A percentile compares a stretch with the other conserved stretches of the same genome.
These are phyloP conservation scores for Phytophthora hibernalis DNA, from an alignment of 352 stramenopile genomes.

Conservation along the genomic window DNA sequence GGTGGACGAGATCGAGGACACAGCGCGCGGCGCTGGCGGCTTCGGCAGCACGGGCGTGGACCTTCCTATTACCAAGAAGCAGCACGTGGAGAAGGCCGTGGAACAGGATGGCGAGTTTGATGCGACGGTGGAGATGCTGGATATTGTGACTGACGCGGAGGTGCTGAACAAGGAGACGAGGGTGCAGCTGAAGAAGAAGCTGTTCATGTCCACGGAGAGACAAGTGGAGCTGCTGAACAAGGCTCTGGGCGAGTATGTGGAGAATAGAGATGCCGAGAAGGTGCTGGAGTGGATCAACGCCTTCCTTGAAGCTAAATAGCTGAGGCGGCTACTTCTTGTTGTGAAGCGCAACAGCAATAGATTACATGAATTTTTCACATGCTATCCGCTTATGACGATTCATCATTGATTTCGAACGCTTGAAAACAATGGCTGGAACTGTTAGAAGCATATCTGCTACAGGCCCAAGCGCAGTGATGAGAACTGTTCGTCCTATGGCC, in stretches of 20 bases:
- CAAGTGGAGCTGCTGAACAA: slow-evolving; percentile 67
- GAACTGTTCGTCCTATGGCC: no score
- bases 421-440: no score
- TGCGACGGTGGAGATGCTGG: slow-evolving; percentile 49
- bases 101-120: slow-evolving; percentile 24
- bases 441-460: no score
- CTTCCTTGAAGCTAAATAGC: slow-evolving; percentile 51
- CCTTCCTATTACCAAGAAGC: slow-evolving; percentile 59
- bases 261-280: slow-evolving; percentile 47
- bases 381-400: neutral
- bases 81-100: slow-evolving; percentile 21
- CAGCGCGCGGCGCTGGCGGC: slow-evolving; percentile 92
- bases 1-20: slow-evolving; percentile 96
- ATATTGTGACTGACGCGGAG: slow-evolving; percentile 55
- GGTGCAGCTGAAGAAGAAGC: slow-evolving; percentile 57
- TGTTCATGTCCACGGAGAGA: slow-evolving; percentile 58
- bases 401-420: no score
- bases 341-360: neutral
- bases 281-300: slow-evolving; percentile 77
- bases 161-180: slow-evolving; percentile 63
- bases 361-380: neutral
- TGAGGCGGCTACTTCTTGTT: no score
- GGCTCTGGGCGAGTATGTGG: slow-evolving; percentile 53
- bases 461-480: no score
- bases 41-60: slow-evolving; percentile 96